Base-by-base conservation (phyloP, 2,329 filamentous ascomycete species). In the Drechslera avenae region DNA sequence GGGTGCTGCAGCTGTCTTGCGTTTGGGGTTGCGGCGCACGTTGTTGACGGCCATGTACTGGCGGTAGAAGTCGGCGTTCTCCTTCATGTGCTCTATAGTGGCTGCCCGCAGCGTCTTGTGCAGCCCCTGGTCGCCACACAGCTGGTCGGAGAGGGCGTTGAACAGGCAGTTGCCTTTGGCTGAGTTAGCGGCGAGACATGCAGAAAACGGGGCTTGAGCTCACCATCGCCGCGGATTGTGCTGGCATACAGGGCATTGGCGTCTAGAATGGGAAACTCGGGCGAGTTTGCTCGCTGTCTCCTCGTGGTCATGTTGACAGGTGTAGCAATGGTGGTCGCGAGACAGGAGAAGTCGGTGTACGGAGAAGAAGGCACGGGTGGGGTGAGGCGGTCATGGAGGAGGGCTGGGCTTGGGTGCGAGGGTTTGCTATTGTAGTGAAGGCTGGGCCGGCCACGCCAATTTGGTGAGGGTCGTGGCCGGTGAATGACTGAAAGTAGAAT, bases 111-210 rank as follows among this genome's bases (percentile, higher is more conserved):
- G 84, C 60, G 82, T 76, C 46, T 75, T 68, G 64, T 85, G 82
- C 56, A 81, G 76, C 52, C 78, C 75, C 63, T 85, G 81, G 64
- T 81, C 73, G 56, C 84, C 86, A 66, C 84, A 86, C 44, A 88
- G 71, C 75, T 89, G 85, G 67, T 88, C 84, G 57, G 83, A 85
- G 32, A 88, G 77, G 54, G 85, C 85, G 71, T 85, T 84, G 75
- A 88, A 88, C 31, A 88, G 80, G 71, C 86, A 88, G 75, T 88
- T 88, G 60, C 85, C 86, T 88, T 56, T 50, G 59, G 34, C 51
- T 23, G 31, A 57, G 52, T 68, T 53, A 67, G 66, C 60, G 45
- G 46, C 26, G 46, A 50, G 35, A 18, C 10, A 43, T 23, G 42
- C 19, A 16, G 19, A 30, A 57, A 50, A 54, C 36, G 26, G 16